Conservation (phyloP, 2,329 filamentous ascomycete species). For the Fusarium chlamydosporum region DNA sequence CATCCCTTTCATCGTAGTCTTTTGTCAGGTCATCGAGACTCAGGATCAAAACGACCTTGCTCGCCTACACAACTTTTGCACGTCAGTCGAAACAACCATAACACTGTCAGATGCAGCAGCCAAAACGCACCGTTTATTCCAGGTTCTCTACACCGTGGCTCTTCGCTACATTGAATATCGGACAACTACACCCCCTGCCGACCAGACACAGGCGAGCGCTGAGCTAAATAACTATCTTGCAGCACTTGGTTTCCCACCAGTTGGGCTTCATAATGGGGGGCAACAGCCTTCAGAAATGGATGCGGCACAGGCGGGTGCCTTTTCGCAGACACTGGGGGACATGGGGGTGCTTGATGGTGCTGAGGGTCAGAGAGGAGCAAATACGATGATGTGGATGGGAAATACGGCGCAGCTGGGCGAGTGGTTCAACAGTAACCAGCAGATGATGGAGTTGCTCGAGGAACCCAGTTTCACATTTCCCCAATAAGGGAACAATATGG, state of each 20-base stretch:
- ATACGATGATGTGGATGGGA: slow-evolving; percentile 56
- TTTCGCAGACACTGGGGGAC: slow-evolving; percentile 35
- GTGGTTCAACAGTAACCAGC: slow-evolving; percentile 58
- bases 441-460: slow-evolving; percentile 56
- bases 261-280: slow-evolving; percentile 18
- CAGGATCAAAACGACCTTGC: slow-evolving; percentile 58
- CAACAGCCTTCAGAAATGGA: slow-evolving; percentile 40
- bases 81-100: slow-evolving; percentile 65
- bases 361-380: slow-evolving; percentile 40
- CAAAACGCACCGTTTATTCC: slow-evolving; percentile 70
- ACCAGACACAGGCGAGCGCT: slow-evolving; percentile 54
- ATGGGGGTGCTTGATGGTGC: slow-evolving; percentile 25
- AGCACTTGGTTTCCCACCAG: slow-evolving; percentile 62
- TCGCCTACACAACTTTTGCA: slow-evolving; percentile 65
- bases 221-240: slow-evolving; percentile 57
- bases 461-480: slow-evolving; percentile 51
- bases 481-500: slow-evolving; percentile 3
- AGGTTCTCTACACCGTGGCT: slow-evolving; percentile 70
- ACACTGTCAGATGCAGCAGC: slow-evolving; percentile 63
- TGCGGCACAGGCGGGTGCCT: slow-evolving; percentile 20
- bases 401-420: slow-evolving; percentile 56
- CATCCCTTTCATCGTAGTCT: slow-evolving; percentile 67
- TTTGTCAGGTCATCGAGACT: slow-evolving; percentile 65
- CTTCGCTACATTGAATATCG: slow-evolving; percentile 71
- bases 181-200: slow-evolving; percentile 47